Base-by-base conservation (phyloP, 306 rosid genomes). In the Abrus precatorius region DNA sequence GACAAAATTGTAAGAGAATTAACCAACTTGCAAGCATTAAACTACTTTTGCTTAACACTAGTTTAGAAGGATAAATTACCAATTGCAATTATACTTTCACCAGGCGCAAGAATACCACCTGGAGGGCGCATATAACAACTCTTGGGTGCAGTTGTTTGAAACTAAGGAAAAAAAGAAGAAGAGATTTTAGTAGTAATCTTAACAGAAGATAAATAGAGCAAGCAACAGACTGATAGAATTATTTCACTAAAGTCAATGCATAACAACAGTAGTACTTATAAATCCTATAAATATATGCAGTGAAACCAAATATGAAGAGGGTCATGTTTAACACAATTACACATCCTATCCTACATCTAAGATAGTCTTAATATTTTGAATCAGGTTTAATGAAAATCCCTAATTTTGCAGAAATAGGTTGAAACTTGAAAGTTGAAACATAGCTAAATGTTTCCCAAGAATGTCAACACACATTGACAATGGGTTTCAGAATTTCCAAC, bases 71-170 rank as follows among this genome's bases (percentile, higher is more conserved):
- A 40, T 64, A 54, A 65, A 59, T 82, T 89, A 94, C 98, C 98
- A 8, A 92, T 90, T 41, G 98, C 97, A 53, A 90, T 86, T 69
- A 90, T 71, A 82, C 91, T 88, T 86, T 92, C 98, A 86, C 90
- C 91, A 27, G 97, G 97, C 68, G 91, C 90, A 82, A 94, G 95
- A 67, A 94, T 88, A 33, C 94, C 97, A 28, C 98, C 94, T 0
- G 98, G 95, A 82, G 97, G 98, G 63, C 97, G 97, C 98, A 94
- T 94, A 79, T 86, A 94, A 76, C 98, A 94, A 80, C 98, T 92
- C 90, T 94, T 94, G 67, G 98, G 98, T 9, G 97, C 98, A 56
- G 98, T 93, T 66, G 98, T 93, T 91, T 93, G 98, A 77, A 93
- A 93, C 98, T 93, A 73, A 71, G 72, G n/a, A n/a, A n/a, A 82